These are phyloP conservation scores for Triticum urartu DNA, from an alignment of 176 grass and related monocot species.

Conservation along the genomic window DNA sequence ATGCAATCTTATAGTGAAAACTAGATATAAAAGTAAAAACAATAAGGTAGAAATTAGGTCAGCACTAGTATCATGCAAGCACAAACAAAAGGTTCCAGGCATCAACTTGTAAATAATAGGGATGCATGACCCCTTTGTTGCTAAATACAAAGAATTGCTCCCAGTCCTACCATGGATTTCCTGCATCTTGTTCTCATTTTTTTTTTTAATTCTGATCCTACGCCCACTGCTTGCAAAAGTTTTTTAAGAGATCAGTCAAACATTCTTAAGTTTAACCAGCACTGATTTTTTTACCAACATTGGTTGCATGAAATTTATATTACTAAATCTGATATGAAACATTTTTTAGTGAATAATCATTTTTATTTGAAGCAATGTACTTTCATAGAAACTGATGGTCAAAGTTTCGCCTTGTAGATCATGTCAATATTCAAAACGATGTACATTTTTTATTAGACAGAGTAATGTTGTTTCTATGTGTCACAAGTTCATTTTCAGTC, in stretches of 20 bases:
- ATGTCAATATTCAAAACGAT: not conserved
- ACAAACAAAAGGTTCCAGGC: not conserved
- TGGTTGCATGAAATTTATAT: too few species aligned
- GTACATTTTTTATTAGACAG: not conserved
- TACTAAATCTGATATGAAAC: too few species aligned
- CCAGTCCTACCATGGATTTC: not conserved
- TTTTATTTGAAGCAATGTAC: not conserved
- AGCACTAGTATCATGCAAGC: not conserved
- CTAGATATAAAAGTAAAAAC: not conserved
- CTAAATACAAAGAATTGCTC: not conserved
- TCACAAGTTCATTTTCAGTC: not conserved
- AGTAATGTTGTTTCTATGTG: not conserved
- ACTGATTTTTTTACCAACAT: too few species aligned
- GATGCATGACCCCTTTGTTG: too few species aligned
- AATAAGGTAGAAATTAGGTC: constrained; percentile 1
- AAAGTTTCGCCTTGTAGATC: too few species aligned
- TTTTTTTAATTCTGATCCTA: not conserved
- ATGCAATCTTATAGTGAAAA: not conserved
- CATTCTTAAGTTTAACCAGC: too few species aligned
- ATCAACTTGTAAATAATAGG: constrained; percentile 1
- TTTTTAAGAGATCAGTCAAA: too few species aligned
- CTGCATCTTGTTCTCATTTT: not conserved
- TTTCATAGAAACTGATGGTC: not conserved
- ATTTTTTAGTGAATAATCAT: not conserved
- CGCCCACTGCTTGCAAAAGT: too few species aligned